Base-by-base conservation (phyloP, 2,329 filamentous ascomycete genomes). In the Stachybotrys chlorohalonatus region DNA sequence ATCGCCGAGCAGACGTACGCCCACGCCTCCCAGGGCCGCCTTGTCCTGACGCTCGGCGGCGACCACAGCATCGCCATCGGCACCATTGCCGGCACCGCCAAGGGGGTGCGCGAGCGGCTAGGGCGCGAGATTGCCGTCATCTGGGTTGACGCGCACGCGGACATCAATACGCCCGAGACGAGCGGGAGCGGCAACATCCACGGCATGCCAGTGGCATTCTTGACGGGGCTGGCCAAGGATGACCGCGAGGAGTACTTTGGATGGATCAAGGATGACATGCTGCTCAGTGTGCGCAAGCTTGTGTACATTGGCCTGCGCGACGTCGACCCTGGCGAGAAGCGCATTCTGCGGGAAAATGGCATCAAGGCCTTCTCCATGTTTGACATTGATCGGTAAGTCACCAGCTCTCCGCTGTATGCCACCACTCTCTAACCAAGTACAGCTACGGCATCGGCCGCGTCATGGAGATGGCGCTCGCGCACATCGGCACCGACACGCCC, bases 361-460 rank as follows among this genome's bases (percentile, higher is more conserved):
- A 94, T 99, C 77, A 93, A 90, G 78, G 93, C 93, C 5, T 99
- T 97, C 67, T 93, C 87, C 75, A 99, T 99, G 94, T 94, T 96
- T 69, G 94, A 99, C 68, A 88, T 99, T 70, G 94, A 99, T 73
- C 81, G 83, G 87, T 90, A 76, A 64, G 80, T 68, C 36, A 9
- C 36, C 13, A 9, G 13, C 36, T 9, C 36, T 42, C 36, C 3
- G 13, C 8, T 13, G 9, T 13, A 42, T 5, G 36, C 36, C 36
- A 9, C 9, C 36, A 42, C 13, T 3, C 2, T 42, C 36, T 42
- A 2, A 42, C 36, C 9, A 8, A 3, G 2, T 17, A 32, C 13
- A 91, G 90, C 53, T 81, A 97, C 68, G 94, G 94, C 50, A 99
- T 99, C 65, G 94, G 94, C 54, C 87, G 87, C 60, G 90, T 99